Evolutionary conservation across 2,329 filamentous ascomycete species (phyloP).

Genomic region (Sporothrix pallida): DNA sequence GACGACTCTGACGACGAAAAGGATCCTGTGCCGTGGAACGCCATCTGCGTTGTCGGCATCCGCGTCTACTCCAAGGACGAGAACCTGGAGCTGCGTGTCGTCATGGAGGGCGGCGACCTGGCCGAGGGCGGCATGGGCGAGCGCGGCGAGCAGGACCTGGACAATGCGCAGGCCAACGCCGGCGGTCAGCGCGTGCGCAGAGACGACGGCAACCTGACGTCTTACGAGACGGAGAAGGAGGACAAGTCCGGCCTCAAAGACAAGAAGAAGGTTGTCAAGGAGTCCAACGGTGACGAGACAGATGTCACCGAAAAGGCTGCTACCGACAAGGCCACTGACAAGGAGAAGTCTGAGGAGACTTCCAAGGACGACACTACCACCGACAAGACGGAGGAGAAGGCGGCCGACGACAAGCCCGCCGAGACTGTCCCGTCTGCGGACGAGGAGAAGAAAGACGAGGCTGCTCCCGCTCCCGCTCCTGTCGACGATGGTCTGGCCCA

Average conservation of each 20-base stretch:
- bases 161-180: slow-evolving; percentile 63
- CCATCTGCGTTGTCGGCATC: slow-evolving; percentile 65
- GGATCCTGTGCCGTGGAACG: slow-evolving; percentile 66
- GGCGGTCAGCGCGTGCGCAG: slow-evolving; percentile 50
- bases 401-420: neutral
- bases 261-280: slow-evolving; percentile 26
- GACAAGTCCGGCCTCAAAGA: slow-evolving; percentile 38
- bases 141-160: slow-evolving; percentile 61
- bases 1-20: slow-evolving; percentile 63
- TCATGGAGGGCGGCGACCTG: slow-evolving; percentile 61
- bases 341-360: neutral
- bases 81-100: slow-evolving; percentile 58
- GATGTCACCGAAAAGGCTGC: slow-evolving; percentile 39
- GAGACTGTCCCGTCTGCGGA: neutral
- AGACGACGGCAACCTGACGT: slow-evolving; percentile 39
- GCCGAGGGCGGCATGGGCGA: slow-evolving; percentile 63
- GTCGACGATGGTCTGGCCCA: slow-evolving; percentile 37
- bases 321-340: slow-evolving; percentile 20
- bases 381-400: slow-evolving; percentile 19
- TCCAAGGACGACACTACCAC: neutral
- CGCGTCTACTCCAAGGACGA: slow-evolving; percentile 65
- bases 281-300: slow-evolving; percentile 42
- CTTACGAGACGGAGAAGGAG: slow-evolving; percentile 37
- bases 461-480: neutral
- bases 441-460: slow-evolving; percentile 17